Base-by-base conservation (phyloP, 2,329 filamentous ascomycete species). In the Didymellaceae sp. region DNA sequence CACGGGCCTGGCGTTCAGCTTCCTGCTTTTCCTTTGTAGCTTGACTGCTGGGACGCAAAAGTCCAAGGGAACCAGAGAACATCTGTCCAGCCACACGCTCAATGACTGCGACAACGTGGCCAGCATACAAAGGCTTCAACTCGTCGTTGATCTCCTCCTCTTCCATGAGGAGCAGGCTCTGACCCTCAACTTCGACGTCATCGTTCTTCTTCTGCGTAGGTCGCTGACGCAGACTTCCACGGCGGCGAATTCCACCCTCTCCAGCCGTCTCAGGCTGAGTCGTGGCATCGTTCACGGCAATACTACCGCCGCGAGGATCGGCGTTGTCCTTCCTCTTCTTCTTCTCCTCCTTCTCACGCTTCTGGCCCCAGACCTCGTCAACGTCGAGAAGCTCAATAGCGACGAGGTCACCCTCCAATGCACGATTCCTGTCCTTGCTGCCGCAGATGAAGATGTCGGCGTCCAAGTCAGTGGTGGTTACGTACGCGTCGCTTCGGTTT, bases 191-290 rank as follows among this genome's bases (percentile, higher is more conserved):
- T 75, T 99, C 94, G 20, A 99, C 94, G 73, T 99, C 94, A 62
- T 99, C 94, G 58, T 99, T 99, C 85, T 99, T 99, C 86, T 99
- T 99, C 77, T 99, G 94, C 0, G 93, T 97, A 7, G 94, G 94
- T 45, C 94, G 89, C 78, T 97, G 94, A 68, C 94, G 88, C 62
- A 99, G 84, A 82, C 93, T 97, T 61, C 94, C 94, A 68, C 94
- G 90, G 61, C 94, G 86, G 63, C 93, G 90, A 58, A 99, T 86
- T 54, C 92, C 90, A 66, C 92, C 91, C 65, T 97, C 93, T 44
- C 81, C 81, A 57, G 80, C 80, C 83, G 71, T 73, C 76, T 83
- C 71, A 70, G 78, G 77, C 78, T 85, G 72, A 17, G 78, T 80
- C 16, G 78, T 81, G 17, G 78, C 78, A 57, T 86, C 82, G 65